A percentile compares a stretch with the other conserved stretches of the same genome.
phyloP scores from a whole-genome alignment of 192 early-diverging fungal genomes.

The Coemansia javaensis region DNA sequence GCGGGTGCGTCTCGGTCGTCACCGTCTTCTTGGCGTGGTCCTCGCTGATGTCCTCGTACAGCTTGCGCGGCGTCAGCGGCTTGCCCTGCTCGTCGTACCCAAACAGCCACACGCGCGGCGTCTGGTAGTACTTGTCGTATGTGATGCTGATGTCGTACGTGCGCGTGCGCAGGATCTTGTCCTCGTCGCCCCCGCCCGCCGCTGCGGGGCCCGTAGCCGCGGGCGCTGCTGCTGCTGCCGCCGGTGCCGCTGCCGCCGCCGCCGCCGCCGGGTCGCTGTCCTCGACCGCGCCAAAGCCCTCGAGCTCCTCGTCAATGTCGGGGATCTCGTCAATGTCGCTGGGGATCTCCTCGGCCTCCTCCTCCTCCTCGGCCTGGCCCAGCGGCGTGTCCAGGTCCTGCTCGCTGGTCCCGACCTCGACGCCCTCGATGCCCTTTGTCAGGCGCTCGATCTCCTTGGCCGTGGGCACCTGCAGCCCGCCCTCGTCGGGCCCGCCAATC shows the following conservation, averaged over 20 bases:
- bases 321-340: slow-evolving; percentile 84
- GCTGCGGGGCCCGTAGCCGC: slow-evolving; percentile 1
- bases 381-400: slow-evolving; percentile 46
- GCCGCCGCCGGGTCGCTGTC: slow-evolving; percentile 73
- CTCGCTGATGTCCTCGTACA: slow-evolving; percentile 97
- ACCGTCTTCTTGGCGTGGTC: slow-evolving; percentile 99
- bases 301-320: slow-evolving; percentile 74
- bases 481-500: slow-evolving; percentile 50
- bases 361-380: slow-evolving; percentile 45
- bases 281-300: slow-evolving; percentile 66
- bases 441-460: slow-evolving; percentile 53
- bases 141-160: slow-evolving; percentile 99
- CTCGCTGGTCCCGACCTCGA: slow-evolving; percentile 45
- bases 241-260: no score
- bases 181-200: slow-evolving; percentile 36
- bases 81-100: slow-evolving; percentile 85
- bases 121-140: slow-evolving; percentile 99
- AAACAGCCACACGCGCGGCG: slow-evolving; percentile 94
- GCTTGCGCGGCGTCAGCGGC: slow-evolving; percentile 83
- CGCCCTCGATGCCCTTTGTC: slow-evolving; percentile 62
- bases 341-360: slow-evolving; percentile 69
- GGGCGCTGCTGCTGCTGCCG: slow-evolving; percentile 23
- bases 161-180: slow-evolving; percentile 81
- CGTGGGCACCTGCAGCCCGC: slow-evolving; percentile 39
- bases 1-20: slow-evolving; percentile 95